Evolutionary conservation across 345 rosid genomes (phyloP).

Genomic region (Sisymbrium altissimum): DNA sequence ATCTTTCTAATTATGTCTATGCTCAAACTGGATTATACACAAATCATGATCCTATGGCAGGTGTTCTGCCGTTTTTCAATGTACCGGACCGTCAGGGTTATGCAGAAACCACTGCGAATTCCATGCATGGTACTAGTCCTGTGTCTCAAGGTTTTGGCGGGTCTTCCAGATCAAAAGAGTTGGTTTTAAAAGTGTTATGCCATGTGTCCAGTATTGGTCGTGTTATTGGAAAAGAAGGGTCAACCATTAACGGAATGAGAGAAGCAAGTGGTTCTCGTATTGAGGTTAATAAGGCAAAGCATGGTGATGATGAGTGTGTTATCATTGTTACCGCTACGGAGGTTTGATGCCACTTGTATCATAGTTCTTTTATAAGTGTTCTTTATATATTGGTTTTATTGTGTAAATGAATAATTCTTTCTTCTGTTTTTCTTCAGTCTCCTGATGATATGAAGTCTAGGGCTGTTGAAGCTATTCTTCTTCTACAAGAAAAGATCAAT

Average conservation of each 20-base stretch:
- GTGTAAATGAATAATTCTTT: neutral
- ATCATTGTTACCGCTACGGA: neutral
- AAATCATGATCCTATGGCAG: neutral
- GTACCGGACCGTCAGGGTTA: neutral
- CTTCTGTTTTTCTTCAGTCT: neutral
- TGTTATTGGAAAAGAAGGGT: neutral
- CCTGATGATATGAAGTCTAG: neutral
- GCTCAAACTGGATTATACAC: neutral
- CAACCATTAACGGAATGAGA: neutral
- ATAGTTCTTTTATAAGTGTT: neutral
- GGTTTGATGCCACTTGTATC: neutral
- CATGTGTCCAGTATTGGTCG: neutral
- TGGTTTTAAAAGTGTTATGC: neutral
- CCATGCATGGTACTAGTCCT: neutral
- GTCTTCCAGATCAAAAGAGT: neutral
- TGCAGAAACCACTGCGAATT: neutral
- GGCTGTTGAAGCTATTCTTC: neutral
- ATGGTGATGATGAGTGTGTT: neutral
- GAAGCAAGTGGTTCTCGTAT: neutral
- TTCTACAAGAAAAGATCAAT: conserved; percentile 1
- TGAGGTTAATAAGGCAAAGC: neutral
- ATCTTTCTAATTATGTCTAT: neutral
- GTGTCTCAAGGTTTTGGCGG: neutral
- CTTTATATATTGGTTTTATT: neutral
- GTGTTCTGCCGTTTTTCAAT: neutral